Percentiles rank a stretch among this genome's conserved stretches.
These are phyloP conservation scores for Schizophyllum commune DNA, from an alignment of 1,284 basidiomycete genomes.

Conservation along the genomic window DNA sequence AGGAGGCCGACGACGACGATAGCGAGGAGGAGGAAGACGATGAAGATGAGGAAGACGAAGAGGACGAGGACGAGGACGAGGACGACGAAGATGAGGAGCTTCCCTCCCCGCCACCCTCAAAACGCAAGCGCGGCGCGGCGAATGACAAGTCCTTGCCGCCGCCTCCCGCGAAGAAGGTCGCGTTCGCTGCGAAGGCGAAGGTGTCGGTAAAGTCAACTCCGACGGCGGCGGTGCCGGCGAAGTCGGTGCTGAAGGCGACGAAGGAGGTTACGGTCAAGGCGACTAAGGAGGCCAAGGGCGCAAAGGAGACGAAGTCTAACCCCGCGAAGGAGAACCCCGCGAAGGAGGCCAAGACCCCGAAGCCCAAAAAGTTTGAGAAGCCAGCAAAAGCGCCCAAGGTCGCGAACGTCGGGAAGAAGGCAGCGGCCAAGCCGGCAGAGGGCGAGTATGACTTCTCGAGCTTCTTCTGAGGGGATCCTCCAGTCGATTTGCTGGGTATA, in stretches of 20 bases:
- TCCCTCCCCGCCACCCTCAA: slow-evolving; percentile 25
- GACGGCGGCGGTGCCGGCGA: not conserved
- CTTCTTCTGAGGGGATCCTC: not conserved
- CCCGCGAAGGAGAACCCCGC: too few species aligned
- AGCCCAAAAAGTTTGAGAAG: not conserved
- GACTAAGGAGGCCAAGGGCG: not conserved
- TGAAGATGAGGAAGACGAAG: slow-evolving; percentile 17
- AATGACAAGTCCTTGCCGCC: slow-evolving; percentile 16
- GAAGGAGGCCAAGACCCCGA: not conserved
- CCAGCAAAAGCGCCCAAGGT: not conserved
- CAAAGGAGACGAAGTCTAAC: not conserved
- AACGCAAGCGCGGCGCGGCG: slow-evolving; percentile 43
- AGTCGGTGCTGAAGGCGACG: not conserved
- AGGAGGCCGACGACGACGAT: slow-evolving; percentile 23
- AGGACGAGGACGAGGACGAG: slow-evolving; percentile 22
- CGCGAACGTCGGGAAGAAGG: not conserved
- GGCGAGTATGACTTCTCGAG: not conserved
- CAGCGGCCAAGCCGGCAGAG: not conserved
- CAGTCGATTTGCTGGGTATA: too few species aligned
- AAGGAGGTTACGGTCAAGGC: not conserved
- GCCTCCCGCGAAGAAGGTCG: slow-evolving; percentile 18
- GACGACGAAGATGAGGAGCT: slow-evolving; percentile 26
- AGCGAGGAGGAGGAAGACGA: slow-evolving; percentile 24
- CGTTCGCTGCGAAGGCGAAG: slow-evolving; percentile 12
- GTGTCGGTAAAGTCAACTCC: slow-evolving; percentile 3